Evolutionary conservation across 805 yeast genomes (phyloP).

Genomic region (Saccharomycopsis guyanensis): DNA sequence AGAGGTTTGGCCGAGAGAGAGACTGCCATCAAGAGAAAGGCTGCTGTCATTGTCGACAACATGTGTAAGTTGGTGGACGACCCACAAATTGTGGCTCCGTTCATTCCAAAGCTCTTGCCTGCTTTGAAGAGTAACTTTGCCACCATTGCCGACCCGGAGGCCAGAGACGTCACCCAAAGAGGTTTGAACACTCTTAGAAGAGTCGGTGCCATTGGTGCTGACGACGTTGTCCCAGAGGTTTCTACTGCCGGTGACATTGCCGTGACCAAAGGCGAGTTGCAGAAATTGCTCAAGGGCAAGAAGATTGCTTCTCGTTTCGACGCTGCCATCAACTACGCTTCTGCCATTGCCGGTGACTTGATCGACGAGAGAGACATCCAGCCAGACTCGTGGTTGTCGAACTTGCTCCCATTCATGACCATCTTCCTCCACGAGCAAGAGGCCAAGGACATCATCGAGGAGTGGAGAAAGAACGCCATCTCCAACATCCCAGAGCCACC

Average conservation of each 20-base stretch:
- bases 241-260: slow-evolving; percentile 96
- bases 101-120: slow-evolving; percentile 92
- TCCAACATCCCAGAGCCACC: slow-evolving; percentile 98
- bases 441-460: slow-evolving; percentile 85
- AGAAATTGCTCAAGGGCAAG: slow-evolving; percentile 59
- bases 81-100: slow-evolving; percentile 99
- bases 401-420: slow-evolving; percentile 89
- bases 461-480: slow-evolving; percentile 91
- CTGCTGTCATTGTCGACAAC: slow-evolving; percentile 99
- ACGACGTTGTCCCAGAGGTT: slow-evolving; percentile 90
- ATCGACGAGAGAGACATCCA: slow-evolving; percentile 96
- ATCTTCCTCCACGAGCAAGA: slow-evolving; percentile 90
- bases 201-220: slow-evolving; percentile 93
- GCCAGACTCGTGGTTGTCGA: slow-evolving; percentile 83
- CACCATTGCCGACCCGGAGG: slow-evolving; percentile 99
- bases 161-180: slow-evolving; percentile 96
- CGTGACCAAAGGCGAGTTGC: slow-evolving; percentile 79
- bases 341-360: slow-evolving; percentile 97
- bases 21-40: slow-evolving; percentile 98
- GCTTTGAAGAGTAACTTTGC: slow-evolving; percentile 89
- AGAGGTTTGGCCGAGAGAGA: slow-evolving; percentile 99
- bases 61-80: slow-evolving; percentile 99
- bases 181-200: slow-evolving; percentile 96
- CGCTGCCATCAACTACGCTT: slow-evolving; percentile 70
- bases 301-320: slow-evolving; percentile 65